These are phyloP conservation scores for Ceratopteris richardii DNA, from an alignment of 75 land plant species.

Conservation along the genomic window DNA sequence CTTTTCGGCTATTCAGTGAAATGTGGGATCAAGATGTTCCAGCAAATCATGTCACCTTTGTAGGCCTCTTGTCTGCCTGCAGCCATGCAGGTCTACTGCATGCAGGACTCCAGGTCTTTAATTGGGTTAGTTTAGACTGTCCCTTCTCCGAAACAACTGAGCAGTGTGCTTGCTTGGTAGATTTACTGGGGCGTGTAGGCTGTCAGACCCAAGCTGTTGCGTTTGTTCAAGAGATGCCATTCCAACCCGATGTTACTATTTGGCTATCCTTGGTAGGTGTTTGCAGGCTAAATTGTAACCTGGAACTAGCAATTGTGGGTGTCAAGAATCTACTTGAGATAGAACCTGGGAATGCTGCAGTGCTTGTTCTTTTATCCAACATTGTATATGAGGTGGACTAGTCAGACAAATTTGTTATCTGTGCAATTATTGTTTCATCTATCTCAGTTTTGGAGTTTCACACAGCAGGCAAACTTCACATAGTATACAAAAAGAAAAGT, in stretches of 20 bases:
- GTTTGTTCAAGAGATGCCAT: not conserved
- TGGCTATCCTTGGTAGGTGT: slow-evolving; percentile 7
- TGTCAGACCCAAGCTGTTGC: not conserved
- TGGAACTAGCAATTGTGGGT: slow-evolving; percentile 48
- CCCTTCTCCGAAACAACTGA: not conserved
- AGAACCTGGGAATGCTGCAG: slow-evolving; percentile 49
- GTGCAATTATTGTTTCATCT: too few relatives aligned
- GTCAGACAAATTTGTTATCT: too few relatives aligned
- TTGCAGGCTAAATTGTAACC: slow-evolving; percentile 25
- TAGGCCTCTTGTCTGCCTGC: slow-evolving; percentile 9
- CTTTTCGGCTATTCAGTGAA: not conserved
- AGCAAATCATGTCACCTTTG: slow-evolving; percentile 9
- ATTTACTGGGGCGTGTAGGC: slow-evolving; percentile 5
- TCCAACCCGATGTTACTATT: not conserved
- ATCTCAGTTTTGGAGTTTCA: too few relatives aligned
- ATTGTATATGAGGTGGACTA: slow-evolving; percentile 1
- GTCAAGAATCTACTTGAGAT: slow-evolving; percentile 45
- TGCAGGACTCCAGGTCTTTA: slow-evolving; percentile 5
- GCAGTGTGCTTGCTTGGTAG: slow-evolving; percentile 5
- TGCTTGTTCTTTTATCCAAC: slow-evolving; percentile 57
- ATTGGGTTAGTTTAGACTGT: not conserved
- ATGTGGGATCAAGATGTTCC: not conserved
- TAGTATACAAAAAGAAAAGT: too few relatives aligned
- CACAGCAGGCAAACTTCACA: too few relatives aligned
- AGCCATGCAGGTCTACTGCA: slow-evolving; percentile 11